Evolutionary conservation across 768 basidiomycete genomes (phyloP), one percentile per base, ranked within the genome.

Genomic region (Cubamyces lactineus): DNA sequence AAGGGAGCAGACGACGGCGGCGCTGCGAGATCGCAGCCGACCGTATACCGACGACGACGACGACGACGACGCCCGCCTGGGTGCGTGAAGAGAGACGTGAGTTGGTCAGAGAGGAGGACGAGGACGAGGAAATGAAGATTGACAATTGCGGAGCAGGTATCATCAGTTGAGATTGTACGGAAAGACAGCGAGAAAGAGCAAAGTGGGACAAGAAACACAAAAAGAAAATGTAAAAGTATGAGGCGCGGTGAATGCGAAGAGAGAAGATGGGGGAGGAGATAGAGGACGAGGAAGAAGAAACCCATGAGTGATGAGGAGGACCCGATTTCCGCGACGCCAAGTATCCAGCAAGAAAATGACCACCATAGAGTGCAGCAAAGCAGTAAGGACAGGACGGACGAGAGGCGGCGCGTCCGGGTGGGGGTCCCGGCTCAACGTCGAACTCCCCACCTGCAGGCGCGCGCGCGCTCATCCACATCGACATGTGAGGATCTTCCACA

Each of bases 401-500:
- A 65, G 59, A 58, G 15, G 30, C n/a, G 54, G 54, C 40, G n/a
- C 41, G 46, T 49, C 40, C 54, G 47, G n/a, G n/a, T n/a, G n/a
- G n/a, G n/a, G n/a, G n/a, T n/a, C n/a, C n/a, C n/a, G n/a, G n/a
- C n/a, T n/a, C n/a, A n/a, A n/a, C n/a, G n/a, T n/a, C n/a, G n/a
- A n/a, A n/a, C n/a, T n/a, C 59, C 63, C 42, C 54, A 61, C 53
- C 64, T 66, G 66, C 38, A 15, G 21, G 53, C n/a, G 39, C 24
- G 17, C 34, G 42, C 56, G 42, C 51, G 42, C 67, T 78, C 75
- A 83, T 68, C 85, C 87, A 78, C 92, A 93, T 70, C 85, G 86
- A 77, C 91, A 93, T 49, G 89, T 91, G 62, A 94, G 75, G 64
- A 92, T 83, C 75, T 83, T 81, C 79, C 88, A 79, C 56, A 90